phyloP scores from a whole-genome alignment of 768 basidiomycete species.

The Phylloporus arenicola region DNA sequence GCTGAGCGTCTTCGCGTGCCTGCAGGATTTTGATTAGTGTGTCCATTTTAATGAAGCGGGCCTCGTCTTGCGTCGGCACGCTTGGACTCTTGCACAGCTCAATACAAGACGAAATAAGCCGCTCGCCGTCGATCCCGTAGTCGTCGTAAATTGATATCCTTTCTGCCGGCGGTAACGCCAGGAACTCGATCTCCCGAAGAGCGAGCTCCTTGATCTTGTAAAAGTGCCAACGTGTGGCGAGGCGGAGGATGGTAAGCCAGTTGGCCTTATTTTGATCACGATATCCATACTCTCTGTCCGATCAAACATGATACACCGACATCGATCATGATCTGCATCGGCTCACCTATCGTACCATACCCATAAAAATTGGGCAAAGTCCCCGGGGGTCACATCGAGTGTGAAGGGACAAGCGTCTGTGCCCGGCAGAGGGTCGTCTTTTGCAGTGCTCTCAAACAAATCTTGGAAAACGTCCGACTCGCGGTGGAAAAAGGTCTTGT shows the following conservation, averaged over 20 bases:
- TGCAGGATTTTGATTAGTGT: conserved; percentile 48
- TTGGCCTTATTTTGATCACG: conserved; percentile 44
- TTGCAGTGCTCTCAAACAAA: conserved; percentile 29
- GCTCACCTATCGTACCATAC: conserved; percentile 54
- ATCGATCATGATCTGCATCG: conserved; percentile 19
- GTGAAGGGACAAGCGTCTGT: conserved; percentile 39
- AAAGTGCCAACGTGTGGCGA: conserved; percentile 55
- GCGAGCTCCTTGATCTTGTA: conserved; percentile 45
- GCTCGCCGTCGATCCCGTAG: conserved; percentile 39
- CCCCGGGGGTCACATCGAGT: conserved; percentile 37
- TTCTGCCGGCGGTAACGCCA: conserved; percentile 42
- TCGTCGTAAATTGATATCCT: conserved; percentile 36
- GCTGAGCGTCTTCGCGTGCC: conserved; percentile 46
- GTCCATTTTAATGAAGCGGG: conserved; percentile 48
- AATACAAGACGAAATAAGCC: conserved; percentile 50
- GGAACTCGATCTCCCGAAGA: conserved; percentile 49
- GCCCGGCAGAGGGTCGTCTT: conserved; percentile 24
- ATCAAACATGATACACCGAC: neutral
- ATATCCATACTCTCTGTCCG: conserved; percentile 46
- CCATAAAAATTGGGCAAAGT: conserved; percentile 51
- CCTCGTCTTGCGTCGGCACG: conserved; percentile 49
- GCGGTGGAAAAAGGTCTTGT: conserved; percentile 53
- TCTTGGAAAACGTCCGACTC: conserved; percentile 47
- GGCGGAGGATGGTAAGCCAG: conserved; percentile 52
- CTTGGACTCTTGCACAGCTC: conserved; percentile 49